These are phyloP conservation scores for Galerina sulciceps DNA, from an alignment of 768 basidiomycete genomes.

Conservation along the genomic window DNA sequence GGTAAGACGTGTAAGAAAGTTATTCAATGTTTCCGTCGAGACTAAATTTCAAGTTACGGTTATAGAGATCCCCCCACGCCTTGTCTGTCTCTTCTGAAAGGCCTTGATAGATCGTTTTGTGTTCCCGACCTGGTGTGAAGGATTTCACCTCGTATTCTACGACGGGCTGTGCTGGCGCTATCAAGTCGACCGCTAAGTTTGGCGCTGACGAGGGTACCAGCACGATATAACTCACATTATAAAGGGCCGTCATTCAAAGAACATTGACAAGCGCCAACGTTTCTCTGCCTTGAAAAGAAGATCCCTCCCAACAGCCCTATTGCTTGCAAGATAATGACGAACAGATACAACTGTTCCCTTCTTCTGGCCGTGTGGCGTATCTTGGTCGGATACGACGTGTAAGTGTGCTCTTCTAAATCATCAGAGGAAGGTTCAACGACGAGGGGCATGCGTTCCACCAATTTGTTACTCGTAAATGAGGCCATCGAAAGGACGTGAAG, in stretches of 20 bases:
- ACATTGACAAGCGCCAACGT: neutral
- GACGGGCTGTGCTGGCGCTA: slow-evolving; percentile 7
- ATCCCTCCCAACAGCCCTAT: neutral
- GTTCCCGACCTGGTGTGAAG: slow-evolving; percentile 10
- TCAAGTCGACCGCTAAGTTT: too few species aligned
- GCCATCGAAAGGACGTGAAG: neutral
- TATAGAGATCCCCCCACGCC: slow-evolving; percentile 19
- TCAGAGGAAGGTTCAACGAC: neutral
- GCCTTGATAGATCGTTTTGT: slow-evolving; percentile 18
- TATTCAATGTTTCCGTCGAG: too few species aligned
- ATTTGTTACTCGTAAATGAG: neutral
- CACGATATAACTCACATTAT: neutral
- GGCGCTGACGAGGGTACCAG: neutral
- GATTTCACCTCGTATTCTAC: slow-evolving; percentile 13
- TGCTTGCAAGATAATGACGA: neutral
- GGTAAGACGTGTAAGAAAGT: neutral
- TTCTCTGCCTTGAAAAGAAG: neutral
- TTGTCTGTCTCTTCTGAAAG: slow-evolving; percentile 11
- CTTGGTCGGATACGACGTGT: neutral
- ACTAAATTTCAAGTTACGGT: neutral
- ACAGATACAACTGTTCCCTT: neutral
- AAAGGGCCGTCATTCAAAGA: neutral
- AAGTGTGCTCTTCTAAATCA: neutral
- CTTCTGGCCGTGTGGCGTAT: neutral
- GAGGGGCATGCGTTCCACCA: neutral